Percentiles rank a stretch among this genome's conserved stretches.
Conservation (phyloP, 768 basidiomycete genomes). For the Boletus reticulatus region DNA sequence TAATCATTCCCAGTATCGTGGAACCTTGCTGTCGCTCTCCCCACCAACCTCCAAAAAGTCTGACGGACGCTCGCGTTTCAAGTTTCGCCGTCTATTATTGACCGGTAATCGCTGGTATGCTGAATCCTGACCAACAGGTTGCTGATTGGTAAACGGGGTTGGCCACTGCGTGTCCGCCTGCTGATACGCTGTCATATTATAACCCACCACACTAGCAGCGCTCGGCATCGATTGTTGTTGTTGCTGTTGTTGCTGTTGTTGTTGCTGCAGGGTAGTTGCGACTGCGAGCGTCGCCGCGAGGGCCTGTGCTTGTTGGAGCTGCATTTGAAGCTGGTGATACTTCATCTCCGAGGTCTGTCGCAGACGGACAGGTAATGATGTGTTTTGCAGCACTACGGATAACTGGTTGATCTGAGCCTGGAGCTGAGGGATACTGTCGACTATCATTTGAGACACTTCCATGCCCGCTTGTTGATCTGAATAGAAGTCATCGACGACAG, state of each 20-base stretch:
- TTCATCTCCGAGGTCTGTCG: slow-evolving; percentile 83
- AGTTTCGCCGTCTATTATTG: slow-evolving; percentile 72
- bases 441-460: slow-evolving; percentile 70
- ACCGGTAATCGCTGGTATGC: slow-evolving; percentile 85
- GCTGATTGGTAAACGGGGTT: slow-evolving; percentile 59
- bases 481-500: slow-evolving; percentile 64
- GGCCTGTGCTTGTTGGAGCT: slow-evolving; percentile 76
- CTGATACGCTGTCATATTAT: slow-evolving; percentile 45
- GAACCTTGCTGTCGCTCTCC: slow-evolving; percentile 60
- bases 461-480: slow-evolving; percentile 70
- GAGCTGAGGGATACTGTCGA: slow-evolving; percentile 74
- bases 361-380: slow-evolving; percentile 64
- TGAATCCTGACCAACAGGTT: slow-evolving; percentile 68
- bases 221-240: slow-evolving; percentile 40
- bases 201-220: slow-evolving; percentile 33
- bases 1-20: slow-evolving; percentile 74
- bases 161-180: slow-evolving; percentile 38
- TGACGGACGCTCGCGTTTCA: slow-evolving; percentile 80
- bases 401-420: slow-evolving; percentile 86
- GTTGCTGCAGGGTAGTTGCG: slow-evolving; percentile 54
- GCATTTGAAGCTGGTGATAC: slow-evolving; percentile 75
- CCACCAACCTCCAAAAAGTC: slow-evolving; percentile 78
- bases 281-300: slow-evolving; percentile 64
- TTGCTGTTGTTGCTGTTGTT: slow-evolving; percentile 40
- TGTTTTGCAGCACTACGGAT: slow-evolving; percentile 76